Base-by-base conservation (phyloP, 2,329 filamentous ascomycete species). In the Trichoderma asperellum region DNA sequence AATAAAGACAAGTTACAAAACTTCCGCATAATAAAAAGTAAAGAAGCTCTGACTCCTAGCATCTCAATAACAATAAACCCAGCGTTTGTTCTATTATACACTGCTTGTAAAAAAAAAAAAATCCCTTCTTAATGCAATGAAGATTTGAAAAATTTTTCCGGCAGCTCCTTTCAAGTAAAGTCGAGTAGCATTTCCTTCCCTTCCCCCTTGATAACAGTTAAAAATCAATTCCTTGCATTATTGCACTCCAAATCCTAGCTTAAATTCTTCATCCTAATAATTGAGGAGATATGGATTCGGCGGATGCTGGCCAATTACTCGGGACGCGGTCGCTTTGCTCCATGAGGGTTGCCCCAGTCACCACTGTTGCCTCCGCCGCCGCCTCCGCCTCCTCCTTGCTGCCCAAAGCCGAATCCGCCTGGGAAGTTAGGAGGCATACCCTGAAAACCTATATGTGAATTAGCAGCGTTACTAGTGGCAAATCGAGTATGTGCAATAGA, bases 281-380 rank as follows among this genome's bases (percentile, higher is more conserved):
- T 47, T 18, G 10, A 47, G 10, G 37, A 58, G 18, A n/a, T 47
- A 32, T n/a, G 8, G 53, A 14, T 12, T n/a, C n/a, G 53, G 32
- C 5, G 55, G 21, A 47, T 59, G 14, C 10, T 5, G 2, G n/a
- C 60, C 59, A 49, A 43, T 79, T 83, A 86, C 77, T 94, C 92
- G 71, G 92, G 91, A 72, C 92, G 87, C 73, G 91, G 90, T 73
- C 92, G 86, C 82, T 96, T 96, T 4, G 90, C 89, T 35, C 92
- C 92, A 74, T 95, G 92, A 6, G 92, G 92, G 75, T 95, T 95
- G 84, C 92, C 92, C 80, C 88, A 89, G 68, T 90, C 89, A 69
- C 89, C 81, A 68, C 80, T 81, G 59, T 80, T 82, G 52, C 80
- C 80, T 14, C 57, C 56, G 27, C 29, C 49, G 5, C 64, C 63